These are phyloP conservation scores for Yamadazyma dendronema DNA, from an alignment of 1,139 yeast species.

Conservation along the genomic window DNA sequence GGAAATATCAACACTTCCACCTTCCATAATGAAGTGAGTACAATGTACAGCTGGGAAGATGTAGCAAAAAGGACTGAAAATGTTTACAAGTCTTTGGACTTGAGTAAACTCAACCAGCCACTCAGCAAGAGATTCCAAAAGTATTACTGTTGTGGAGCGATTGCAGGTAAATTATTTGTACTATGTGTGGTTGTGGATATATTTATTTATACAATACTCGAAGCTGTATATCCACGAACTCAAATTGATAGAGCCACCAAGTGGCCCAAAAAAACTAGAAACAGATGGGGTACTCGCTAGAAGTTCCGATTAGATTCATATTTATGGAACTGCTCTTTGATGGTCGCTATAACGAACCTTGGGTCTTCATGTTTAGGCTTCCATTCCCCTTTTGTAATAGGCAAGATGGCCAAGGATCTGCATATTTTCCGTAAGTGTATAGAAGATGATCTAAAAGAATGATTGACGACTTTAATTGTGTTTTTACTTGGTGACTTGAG, in stretches of 20 bases:
- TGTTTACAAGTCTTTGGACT: slow-evolving; percentile 65
- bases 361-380: slow-evolving; percentile 21
- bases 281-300: not conserved
- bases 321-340: slow-evolving; percentile 10
- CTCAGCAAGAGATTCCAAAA: slow-evolving; percentile 50
- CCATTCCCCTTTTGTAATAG: slow-evolving; percentile 18
- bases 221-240: slow-evolving; percentile 66
- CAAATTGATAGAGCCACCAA: slow-evolving; percentile 70
- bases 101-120: slow-evolving; percentile 44
- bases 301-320: slow-evolving; percentile 10
- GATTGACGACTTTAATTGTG: not conserved
- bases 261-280: slow-evolving; percentile 56
- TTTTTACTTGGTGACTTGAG: slow-evolving; percentile 14
- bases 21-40: slow-evolving; percentile 75
- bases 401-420: slow-evolving; percentile 10
- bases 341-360: slow-evolving; percentile 10
- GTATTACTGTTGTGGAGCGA: slow-evolving; percentile 72
- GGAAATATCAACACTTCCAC: slow-evolving; percentile 65
- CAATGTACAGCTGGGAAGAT: slow-evolving; percentile 91
- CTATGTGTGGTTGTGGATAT: slow-evolving; percentile 79
- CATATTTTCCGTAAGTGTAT: slow-evolving; percentile 18
- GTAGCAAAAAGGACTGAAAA: slow-evolving; percentile 83
- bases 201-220: slow-evolving; percentile 59
- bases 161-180: slow-evolving; percentile 83
- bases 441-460: slow-evolving; percentile 3